Conservation (phyloP, 768 basidiomycete species). For the Collybia sp. region DNA sequence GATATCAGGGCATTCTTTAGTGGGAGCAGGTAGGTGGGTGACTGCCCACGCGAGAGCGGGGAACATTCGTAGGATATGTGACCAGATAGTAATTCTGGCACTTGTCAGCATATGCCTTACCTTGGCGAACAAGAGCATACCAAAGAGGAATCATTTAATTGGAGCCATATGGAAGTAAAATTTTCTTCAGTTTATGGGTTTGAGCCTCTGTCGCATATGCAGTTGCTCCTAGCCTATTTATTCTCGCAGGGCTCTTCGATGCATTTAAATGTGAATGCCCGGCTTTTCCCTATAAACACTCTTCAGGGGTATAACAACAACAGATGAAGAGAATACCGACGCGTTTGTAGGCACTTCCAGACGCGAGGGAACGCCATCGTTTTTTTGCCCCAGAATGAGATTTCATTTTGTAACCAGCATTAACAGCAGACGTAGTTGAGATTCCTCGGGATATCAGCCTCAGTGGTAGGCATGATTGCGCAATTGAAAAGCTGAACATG, state of each 20-base stretch:
- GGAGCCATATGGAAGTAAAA: slow-evolving; percentile 63
- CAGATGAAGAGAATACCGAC: slow-evolving; percentile 32
- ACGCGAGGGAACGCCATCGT: slow-evolving; percentile 69
- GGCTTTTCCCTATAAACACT: slow-evolving; percentile 51
- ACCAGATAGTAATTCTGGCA: slow-evolving; percentile 1
- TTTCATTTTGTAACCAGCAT: slow-evolving; percentile 75
- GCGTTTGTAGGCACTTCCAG: slow-evolving; percentile 66
- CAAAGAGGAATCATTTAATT: slow-evolving; percentile 10
- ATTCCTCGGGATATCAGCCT: slow-evolving; percentile 36
- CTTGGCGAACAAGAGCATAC: background rate
- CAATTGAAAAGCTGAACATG: background rate
- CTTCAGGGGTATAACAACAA: background rate
- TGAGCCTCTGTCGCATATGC: slow-evolving; percentile 65
- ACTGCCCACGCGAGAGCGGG: background rate
- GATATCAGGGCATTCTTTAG: slow-evolving; percentile 75
- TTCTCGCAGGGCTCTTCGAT: slow-evolving; percentile 56
- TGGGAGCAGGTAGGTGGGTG: slow-evolving; percentile 15
- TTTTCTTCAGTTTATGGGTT: slow-evolving; percentile 61
- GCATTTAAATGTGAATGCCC: slow-evolving; percentile 71
- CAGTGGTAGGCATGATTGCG: slow-evolving; percentile 11
- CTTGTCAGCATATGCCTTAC: slow-evolving; percentile 1
- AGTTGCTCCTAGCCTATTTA: slow-evolving; percentile 62
- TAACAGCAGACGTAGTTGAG: slow-evolving; percentile 49
- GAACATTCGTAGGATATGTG: slow-evolving; percentile 1
- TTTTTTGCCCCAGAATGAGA: slow-evolving; percentile 80